Evolutionary conservation across 2,329 filamentous ascomycete species (phyloP).

Genomic region (Cytospora mali): DNA sequence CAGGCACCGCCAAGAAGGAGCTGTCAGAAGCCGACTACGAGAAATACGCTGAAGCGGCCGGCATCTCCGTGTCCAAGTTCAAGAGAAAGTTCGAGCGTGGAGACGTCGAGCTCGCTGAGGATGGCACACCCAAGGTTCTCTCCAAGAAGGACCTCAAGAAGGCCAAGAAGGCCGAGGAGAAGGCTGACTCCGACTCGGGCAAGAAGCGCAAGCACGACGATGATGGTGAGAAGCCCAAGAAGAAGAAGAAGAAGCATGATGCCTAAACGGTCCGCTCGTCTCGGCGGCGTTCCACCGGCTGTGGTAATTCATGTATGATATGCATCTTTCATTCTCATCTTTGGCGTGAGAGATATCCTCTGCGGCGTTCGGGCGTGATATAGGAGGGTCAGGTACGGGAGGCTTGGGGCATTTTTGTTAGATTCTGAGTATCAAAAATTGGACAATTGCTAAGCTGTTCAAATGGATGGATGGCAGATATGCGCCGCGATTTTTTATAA

Average conservation of each 20-base stretch:
- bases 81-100: conserved; percentile 77
- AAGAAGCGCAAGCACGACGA: conserved; percentile 77
- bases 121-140: conserved; percentile 67
- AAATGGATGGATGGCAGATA: too few relatives aligned
- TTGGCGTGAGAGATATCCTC: conserved; percentile 30
- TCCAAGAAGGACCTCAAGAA: conserved; percentile 81
- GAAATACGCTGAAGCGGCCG: conserved; percentile 65
- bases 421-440: conserved; percentile 11
- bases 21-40: conserved; percentile 60
- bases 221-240: conserved; percentile 63
- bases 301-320: conserved; percentile 25
- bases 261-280: conserved; percentile 17
- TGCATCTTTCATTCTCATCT: conserved; percentile 27
- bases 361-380: conserved; percentile 28
- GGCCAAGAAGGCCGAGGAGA: conserved; percentile 63
- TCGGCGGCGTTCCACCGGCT: conserved; percentile 18
- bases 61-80: conserved; percentile 75
- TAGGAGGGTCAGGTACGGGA: conserved; percentile 17
- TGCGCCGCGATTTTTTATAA: too few relatives aligned
- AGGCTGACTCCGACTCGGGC: conserved; percentile 52
- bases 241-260: conserved; percentile 42
- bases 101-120: conserved; percentile 66
- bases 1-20: conserved; percentile 41
- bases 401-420: conserved; percentile 12
- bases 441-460: conserved; percentile 1